A percentile compares a stretch with the other conserved stretches of the same genome.
phyloP scores from a whole-genome alignment of 108 stramenopile genomes.

The Nitzschia sp. region DNA sequence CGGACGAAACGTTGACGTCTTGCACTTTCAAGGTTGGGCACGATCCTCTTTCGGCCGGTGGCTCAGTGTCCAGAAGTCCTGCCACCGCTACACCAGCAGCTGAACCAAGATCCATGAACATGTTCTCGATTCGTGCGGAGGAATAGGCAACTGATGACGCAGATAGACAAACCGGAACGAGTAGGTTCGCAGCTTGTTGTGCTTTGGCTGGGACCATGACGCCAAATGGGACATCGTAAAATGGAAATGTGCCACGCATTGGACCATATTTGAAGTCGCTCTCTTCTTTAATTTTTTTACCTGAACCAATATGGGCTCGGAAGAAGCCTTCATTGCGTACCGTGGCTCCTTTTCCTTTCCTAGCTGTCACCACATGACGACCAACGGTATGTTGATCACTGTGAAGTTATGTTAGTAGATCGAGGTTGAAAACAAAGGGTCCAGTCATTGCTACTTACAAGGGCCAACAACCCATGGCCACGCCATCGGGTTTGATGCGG shows the following conservation, averaged over 20 bases:
- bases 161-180: neutral
- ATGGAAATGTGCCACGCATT: neutral
- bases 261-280: neutral
- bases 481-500: neutral
- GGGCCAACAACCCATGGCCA: slow-evolving; percentile 16
- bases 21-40: slow-evolving; percentile 7
- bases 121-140: slow-evolving; percentile 4
- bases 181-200: slow-evolving; percentile 1
- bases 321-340: slow-evolving; percentile 16
- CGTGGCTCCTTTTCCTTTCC: too few relatives aligned
- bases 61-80: neutral
- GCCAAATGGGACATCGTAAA: slow-evolving; percentile 7
- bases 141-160: slow-evolving; percentile 11
- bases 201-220: slow-evolving; percentile 6
- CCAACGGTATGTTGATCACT: slow-evolving; percentile 9
- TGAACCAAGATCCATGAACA: slow-evolving; percentile 13
- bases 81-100: slow-evolving; percentile 10
- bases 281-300: neutral
- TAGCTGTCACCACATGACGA: neutral
- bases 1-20: neutral
- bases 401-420: neutral
- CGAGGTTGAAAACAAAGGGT: neutral
- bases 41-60: neutral
- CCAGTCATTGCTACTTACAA: neutral
- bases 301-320: neutral